Evolutionary conservation across 768 basidiomycete species (phyloP).

Genomic region (Tylopilus felleus): DNA sequence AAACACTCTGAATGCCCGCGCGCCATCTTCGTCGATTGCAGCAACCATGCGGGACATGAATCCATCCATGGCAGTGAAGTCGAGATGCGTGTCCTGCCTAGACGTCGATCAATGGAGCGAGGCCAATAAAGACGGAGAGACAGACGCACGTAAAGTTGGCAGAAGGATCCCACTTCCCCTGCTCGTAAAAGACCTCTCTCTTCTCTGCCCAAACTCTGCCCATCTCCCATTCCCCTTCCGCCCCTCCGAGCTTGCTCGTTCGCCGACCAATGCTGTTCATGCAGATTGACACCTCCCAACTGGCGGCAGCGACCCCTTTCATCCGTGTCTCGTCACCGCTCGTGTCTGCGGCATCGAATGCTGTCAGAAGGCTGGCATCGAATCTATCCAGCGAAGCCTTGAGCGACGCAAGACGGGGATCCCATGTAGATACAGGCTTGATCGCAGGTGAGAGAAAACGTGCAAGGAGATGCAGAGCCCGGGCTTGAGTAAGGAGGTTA

Average conservation of each 20-base stretch:
- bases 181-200: slow-evolving; percentile 89
- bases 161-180: slow-evolving; percentile 71
- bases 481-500: slow-evolving; percentile 56
- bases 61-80: slow-evolving; percentile 91
- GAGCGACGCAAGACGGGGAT: slow-evolving; percentile 57
- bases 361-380: slow-evolving; percentile 79
- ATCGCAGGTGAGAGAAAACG: slow-evolving; percentile 68
- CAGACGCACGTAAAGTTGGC: slow-evolving; percentile 73
- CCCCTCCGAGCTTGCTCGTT: neutral
- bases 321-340: slow-evolving; percentile 68
- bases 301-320: slow-evolving; percentile 66
- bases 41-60: slow-evolving; percentile 73
- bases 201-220: slow-evolving; percentile 96
- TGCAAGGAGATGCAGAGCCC: slow-evolving; percentile 66
- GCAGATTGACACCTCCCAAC: slow-evolving; percentile 2
- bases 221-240: slow-evolving; percentile 74
- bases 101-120: neutral
- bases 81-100: slow-evolving; percentile 58
- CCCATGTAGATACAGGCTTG: slow-evolving; percentile 70
- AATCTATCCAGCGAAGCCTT: slow-evolving; percentile 83
- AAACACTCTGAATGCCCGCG: slow-evolving; percentile 81
- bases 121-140: neutral
- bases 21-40: slow-evolving; percentile 70
- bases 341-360: slow-evolving; percentile 85
- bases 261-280: neutral